Conservation (phyloP, 768 basidiomycete species). For the Lentinula boryana region DNA sequence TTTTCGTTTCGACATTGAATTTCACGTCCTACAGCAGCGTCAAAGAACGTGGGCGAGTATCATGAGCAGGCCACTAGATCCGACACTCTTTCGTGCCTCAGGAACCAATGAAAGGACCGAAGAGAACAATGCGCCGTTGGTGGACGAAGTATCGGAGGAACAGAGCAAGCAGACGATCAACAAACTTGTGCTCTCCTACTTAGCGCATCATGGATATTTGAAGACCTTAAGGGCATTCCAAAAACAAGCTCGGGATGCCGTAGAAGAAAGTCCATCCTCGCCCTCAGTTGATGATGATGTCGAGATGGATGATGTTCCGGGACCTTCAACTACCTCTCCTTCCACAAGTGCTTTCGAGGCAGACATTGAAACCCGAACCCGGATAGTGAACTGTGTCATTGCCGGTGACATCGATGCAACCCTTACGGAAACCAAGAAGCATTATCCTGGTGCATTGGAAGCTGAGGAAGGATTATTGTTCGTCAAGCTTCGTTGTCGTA, state of each 20-base stretch:
- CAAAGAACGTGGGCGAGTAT: constrained; percentile 64
- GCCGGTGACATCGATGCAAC: constrained; percentile 69
- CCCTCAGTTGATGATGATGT: constrained; percentile 32
- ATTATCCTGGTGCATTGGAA: constrained; percentile 61
- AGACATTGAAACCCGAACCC: constrained; percentile 64
- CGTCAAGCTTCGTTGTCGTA: constrained; percentile 81
- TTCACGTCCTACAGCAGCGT: constrained; percentile 69
- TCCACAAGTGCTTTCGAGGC: constrained; percentile 23
- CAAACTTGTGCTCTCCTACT: constrained; percentile 71
- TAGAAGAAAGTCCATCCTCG: constrained; percentile 10
- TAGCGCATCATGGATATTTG: constrained; percentile 81
- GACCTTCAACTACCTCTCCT: constrained; percentile 9
- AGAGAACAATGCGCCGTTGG: constrained; percentile 16
- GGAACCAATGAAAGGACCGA: constrained; percentile 14
- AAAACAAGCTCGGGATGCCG: constrained; percentile 27
- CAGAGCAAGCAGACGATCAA: constrained; percentile 56
- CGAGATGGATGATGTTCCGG: constrained; percentile 36
- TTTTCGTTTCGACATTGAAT: constrained; percentile 89
- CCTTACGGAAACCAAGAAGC: constrained; percentile 43
- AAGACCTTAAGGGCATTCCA: constrained; percentile 66
- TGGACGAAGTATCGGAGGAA: constrained; percentile 32
- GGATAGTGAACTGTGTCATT: constrained; percentile 62
- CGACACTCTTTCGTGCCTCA: constrained; percentile 23
- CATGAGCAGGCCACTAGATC: constrained; percentile 47
- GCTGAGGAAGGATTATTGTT: constrained; percentile 63